Base-by-base conservation (phyloP, 139 green algal species). In the Chlamydomonas eustigma region DNA sequence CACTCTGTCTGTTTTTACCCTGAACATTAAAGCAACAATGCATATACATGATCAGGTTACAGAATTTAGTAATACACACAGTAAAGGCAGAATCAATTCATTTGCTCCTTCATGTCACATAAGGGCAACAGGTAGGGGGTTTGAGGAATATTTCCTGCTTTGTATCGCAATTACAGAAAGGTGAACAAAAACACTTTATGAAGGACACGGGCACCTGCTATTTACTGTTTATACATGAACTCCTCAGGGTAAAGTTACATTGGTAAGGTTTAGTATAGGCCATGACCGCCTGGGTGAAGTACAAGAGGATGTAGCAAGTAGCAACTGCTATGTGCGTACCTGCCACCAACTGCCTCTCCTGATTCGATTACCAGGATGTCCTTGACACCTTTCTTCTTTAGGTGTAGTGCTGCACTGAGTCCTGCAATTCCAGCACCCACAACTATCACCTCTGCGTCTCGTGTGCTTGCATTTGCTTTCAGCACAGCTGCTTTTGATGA, bases 311-410 rank as follows among this genome's bases (percentile, higher is more conserved):
- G 50, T 24, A 63, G 24, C 50, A 63, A 18, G 24, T 24, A 63
- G 22, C 18, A 18, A 63, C 50, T 30, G 22, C 24, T 30, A 95
- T 2, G 94, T 98, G 1, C 94, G 86, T 38, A 97, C 91, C 28
- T 95, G 86, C 2, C 96, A 12, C 95, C 95, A 25, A 98, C 88
- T 1, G 81, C 96, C 73, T 98, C 92, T 25, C 85, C 85, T 0
- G 94, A 90, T 79, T 98, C 94, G 35, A 98, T 44, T 12, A 98
- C 69, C 30, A 84, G 37, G 33, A 90, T 79, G 18, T 77, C 50
- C 1, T 75, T 78, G 69, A 83, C 69, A 0, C 78, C 80, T 25
- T 1, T 5, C 65, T 75, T 80, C 1, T 84, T 72, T 63, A 93
- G 79, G 0, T 69, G 37, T 44, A 75, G 32, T 24, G 82, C 85